phyloP scores from a whole-genome alignment of 2,329 filamentous ascomycete species.

The Teratosphaeria gauchensis region DNA sequence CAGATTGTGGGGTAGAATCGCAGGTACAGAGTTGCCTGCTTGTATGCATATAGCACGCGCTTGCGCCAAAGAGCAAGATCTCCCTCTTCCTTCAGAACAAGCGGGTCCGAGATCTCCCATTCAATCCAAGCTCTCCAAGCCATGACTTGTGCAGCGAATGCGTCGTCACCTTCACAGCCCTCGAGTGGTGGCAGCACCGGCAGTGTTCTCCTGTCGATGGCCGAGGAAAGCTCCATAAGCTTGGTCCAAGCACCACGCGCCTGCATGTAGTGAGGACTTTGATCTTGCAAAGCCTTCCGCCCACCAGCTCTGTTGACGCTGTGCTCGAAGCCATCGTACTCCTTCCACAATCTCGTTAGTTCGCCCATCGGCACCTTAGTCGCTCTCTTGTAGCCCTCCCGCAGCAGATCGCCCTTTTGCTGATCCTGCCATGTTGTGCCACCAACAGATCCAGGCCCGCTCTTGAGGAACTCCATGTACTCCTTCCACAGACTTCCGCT shows the following conservation, averaged over 20 bases:
- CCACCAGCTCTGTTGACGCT: constrained; percentile 85
- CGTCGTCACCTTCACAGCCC: constrained; percentile 77
- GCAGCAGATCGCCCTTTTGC: constrained; percentile 91
- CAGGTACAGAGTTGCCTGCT: constrained; percentile 84
- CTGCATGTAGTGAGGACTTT: constrained; percentile 90
- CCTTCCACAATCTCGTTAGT: constrained; percentile 68
- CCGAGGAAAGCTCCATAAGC: constrained; percentile 76
- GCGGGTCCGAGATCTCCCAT: constrained; percentile 86
- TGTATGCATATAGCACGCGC: constrained; percentile 82
- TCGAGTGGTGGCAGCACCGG: constrained; percentile 72
- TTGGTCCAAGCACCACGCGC: constrained; percentile 83
- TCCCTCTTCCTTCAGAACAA: constrained; percentile 68
- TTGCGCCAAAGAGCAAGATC: constrained; percentile 65
- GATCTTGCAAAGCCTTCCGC: constrained; percentile 88
- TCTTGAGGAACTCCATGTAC: constrained; percentile 88
- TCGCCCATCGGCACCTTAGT: constrained; percentile 78
- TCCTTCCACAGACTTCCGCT: constrained; percentile 86
- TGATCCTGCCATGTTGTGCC: constrained; percentile 90
- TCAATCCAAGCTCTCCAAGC: constrained; percentile 90
- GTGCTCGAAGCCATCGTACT: constrained; percentile 96
- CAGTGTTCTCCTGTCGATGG: constrained; percentile 65
- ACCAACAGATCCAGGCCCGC: constrained; percentile 66
- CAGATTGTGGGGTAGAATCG: constrained; percentile 94
- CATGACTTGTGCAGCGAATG: constrained; percentile 74
- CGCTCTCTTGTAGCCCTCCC: constrained; percentile 86